Evolutionary conservation across 2,329 filamentous ascomycete species (phyloP), one percentile per base, ranked within the genome.

Genomic region (Cordyceps militaris): DNA sequence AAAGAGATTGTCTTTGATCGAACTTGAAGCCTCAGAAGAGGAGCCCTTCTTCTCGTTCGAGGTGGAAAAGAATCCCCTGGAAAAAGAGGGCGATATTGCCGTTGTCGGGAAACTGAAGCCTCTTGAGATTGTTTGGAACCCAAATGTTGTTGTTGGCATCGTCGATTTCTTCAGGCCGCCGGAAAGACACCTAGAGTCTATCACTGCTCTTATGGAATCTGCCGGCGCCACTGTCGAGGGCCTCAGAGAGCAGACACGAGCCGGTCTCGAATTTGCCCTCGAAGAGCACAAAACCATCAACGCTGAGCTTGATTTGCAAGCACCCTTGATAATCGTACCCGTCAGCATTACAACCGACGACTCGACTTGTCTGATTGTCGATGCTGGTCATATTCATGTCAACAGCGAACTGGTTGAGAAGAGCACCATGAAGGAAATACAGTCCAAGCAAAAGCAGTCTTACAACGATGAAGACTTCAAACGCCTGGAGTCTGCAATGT

Each of bases 221-320:
- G 94, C 94, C 5, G 92, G 94, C 24, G 93, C 93, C 1, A 99
- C 94, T 0, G 93, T 99, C 0, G 93, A 99, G 72, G 93, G 92
- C 8, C 79, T 99, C 59, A 84, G 95, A 34, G 92, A 97, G 70
- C 95, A 99, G 74, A 99, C 95, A 4, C 84, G 95, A 69, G 93
- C 94, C 51, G 93, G 94, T 26, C 82, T 99, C 34, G 92, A 99
- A 71, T 99, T 97, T 72, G 95, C 94, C 0, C 77, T 99, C 3
- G 89, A 97, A 66, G 95, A 99, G 69, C 94, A 99, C 78, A 97
- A 96, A 77, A 97, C 94, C 2, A 87, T 99, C 69, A 96, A 99
- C 66, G 93, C 93, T 14, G 91, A 97, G 65, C 79, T 99, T 44
- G 94, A 99, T 70, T 83, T 99, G 13, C 92, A 97, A 69, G 94